A percentile compares a stretch with the other conserved stretches of the same genome.
phyloP scores from a whole-genome alignment of 768 basidiomycete species.

The Mycena rebaudengoi region DNA sequence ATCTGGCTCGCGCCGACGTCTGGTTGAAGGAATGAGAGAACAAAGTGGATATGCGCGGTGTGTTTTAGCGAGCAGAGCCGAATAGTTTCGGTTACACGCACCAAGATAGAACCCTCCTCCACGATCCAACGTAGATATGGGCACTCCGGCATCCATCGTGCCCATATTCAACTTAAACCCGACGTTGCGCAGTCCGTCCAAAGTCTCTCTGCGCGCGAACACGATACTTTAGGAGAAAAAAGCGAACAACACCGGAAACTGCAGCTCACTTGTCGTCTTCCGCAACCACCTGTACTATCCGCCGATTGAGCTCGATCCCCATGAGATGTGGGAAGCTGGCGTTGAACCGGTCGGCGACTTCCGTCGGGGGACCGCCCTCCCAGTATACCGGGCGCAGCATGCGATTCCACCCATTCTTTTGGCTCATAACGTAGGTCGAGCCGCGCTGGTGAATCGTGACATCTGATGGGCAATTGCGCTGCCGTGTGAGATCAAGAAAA shows the following conservation, averaged over 20 bases:
- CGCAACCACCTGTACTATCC: slow-evolving; percentile 47
- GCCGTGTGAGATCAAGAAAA: neutral
- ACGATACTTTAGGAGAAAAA: neutral
- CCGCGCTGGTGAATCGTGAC: slow-evolving; percentile 69
- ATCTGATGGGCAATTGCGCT: slow-evolving; percentile 39
- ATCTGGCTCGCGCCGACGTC: slow-evolving; percentile 68
- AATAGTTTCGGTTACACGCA: slow-evolving; percentile 33
- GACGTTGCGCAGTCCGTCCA: slow-evolving; percentile 53
- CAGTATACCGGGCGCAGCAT: slow-evolving; percentile 47
- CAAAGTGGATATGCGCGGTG: no score
- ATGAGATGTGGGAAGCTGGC: slow-evolving; percentile 47
- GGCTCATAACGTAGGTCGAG: slow-evolving; percentile 64
- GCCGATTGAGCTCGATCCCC: slow-evolving; percentile 32
- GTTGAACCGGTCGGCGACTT: slow-evolving; percentile 59
- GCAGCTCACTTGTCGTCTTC: slow-evolving; percentile 49
- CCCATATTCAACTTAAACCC: slow-evolving; percentile 59
- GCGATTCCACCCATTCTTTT: slow-evolving; percentile 46
- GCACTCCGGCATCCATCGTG: slow-evolving; percentile 51
- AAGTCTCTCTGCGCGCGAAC: slow-evolving; percentile 42
- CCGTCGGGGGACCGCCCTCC: slow-evolving; percentile 57
- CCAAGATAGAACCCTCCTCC: slow-evolving; percentile 67
- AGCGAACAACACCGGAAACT: neutral
- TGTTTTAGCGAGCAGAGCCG: no score
- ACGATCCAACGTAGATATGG: slow-evolving; percentile 46
- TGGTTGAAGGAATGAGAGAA: slow-evolving; percentile 23